Evolutionary conservation across 129 eudicot species (phyloP), one percentile per base, ranked within the genome.

Genomic region (Tanacetum coccineum): DNA sequence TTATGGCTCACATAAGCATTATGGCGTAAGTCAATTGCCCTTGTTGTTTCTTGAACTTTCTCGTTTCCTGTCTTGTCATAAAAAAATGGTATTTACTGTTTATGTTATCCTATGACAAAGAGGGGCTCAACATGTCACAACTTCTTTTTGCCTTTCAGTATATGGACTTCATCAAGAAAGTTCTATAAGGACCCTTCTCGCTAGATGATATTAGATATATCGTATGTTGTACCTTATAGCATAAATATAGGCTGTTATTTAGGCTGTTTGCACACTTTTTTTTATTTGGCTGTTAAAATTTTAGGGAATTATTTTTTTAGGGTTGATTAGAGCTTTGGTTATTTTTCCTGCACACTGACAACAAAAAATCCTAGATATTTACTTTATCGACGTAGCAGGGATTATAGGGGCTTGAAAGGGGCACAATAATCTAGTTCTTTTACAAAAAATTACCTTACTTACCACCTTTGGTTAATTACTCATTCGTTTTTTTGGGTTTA

Each of bases 1-100:
- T 55, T 87, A 84, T 81, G 95, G 97, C 59, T 75, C 89, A 20
- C 97, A 90, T 73, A 84, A 76, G 64, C 97, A 90, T 82, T 90
- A 84, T 72, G 78, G 66, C 62, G 97, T 82, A 79, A 82, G 57
- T 81, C 57, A 67, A 47, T 42, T 47, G 17, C 2, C 50, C 4
- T 12, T 11, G 9, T 59, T 59, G 48, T 18, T 18, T 48, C 50
- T 56, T 74, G 66, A 30, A 59, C 54, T 49, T 19, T 10, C 15
- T 44, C 8, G 11, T 66, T 30, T 45, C 10, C 0, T 28, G 14
- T 9, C 13, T n/a, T 64, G 54, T 32, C 11, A 32, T 32, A 36
- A 36, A 36, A 6, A 17, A 10, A 39, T 52, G 4, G 26, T 25
- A 22, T 4, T 39, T 14, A 40, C 1, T 22, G n/a, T 21, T 14